Conservation (phyloP, 106 monocot genomes). For the Alisma plantagoaquatica region DNA sequence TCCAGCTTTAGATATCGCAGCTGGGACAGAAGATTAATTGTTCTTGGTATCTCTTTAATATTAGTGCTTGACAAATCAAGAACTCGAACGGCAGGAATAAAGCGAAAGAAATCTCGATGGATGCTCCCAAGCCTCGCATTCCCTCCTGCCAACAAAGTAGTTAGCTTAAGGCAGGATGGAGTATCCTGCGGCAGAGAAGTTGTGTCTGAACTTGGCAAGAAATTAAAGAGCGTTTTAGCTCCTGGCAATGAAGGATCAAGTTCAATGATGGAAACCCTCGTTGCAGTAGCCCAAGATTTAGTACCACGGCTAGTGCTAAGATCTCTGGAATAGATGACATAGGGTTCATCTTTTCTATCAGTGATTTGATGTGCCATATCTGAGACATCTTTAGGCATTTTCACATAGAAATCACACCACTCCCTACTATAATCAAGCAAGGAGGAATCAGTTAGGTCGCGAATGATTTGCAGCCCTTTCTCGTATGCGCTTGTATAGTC, state of each 20-base stretch:
- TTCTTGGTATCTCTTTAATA: not conserved
- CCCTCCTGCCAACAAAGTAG: not conserved
- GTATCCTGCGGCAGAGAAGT: not conserved
- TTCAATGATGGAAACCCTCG: constrained; percentile 3
- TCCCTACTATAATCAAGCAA: not conserved
- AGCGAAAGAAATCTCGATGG: not conserved
- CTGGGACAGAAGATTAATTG: not conserved
- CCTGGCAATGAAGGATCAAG: too few relatives aligned
- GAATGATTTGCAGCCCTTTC: not conserved
- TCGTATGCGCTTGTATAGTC: not conserved
- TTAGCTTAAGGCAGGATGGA: not conserved
- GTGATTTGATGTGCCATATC: not conserved
- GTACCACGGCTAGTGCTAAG: not conserved
- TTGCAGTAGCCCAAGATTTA: not conserved
- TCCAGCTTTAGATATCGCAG: constrained; percentile 1
- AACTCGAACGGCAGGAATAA: not conserved
- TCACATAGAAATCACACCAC: not conserved
- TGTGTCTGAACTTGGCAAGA: too few relatives aligned
- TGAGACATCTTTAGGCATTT: not conserved
- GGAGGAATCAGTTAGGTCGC: not conserved
- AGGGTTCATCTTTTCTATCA: too few relatives aligned
- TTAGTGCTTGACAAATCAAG: constrained; percentile 5
- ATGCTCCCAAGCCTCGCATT: not conserved
- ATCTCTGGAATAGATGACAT: too few relatives aligned
- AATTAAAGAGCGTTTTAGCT: too few relatives aligned